phyloP scores from a whole-genome alignment of 192 early-diverging fungal genomes.

The Umbelopsis sp. region DNA sequence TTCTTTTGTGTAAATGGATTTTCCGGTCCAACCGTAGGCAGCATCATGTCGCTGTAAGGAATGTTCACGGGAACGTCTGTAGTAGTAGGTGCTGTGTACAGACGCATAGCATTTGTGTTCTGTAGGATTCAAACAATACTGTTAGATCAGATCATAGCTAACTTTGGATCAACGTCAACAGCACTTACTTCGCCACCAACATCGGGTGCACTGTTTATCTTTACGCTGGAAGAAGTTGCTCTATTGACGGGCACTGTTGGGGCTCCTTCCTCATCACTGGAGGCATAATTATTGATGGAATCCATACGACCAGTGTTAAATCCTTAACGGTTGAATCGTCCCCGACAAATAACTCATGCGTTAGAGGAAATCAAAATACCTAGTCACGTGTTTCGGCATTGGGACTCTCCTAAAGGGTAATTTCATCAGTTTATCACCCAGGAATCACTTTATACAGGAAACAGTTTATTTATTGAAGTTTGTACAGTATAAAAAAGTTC shows the following conservation, averaged over 20 bases:
- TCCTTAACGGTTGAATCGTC: neutral
- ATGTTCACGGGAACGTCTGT: conserved; percentile 57
- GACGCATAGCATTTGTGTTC: conserved; percentile 22
- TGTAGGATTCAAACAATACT: neutral
- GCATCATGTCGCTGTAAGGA: conserved; percentile 57
- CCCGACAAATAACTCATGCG: neutral
- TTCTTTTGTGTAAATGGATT: conserved; percentile 53
- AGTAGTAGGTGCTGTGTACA: conserved; percentile 59
- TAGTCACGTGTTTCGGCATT: conserved; percentile 7
- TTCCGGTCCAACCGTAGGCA: conserved; percentile 51
- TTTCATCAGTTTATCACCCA: too few relatives aligned
- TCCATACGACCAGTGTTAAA: conserved; percentile 25
- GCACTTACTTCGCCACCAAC: conserved; percentile 52
- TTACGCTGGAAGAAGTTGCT: neutral
- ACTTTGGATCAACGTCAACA: neutral
- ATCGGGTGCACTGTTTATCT: conserved; percentile 52
- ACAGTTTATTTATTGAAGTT: too few relatives aligned
- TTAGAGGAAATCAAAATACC: conserved; percentile 9
- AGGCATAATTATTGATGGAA: conserved; percentile 33
- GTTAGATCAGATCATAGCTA: neutral
- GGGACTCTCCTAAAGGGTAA: neutral
- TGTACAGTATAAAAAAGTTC: too few relatives aligned
- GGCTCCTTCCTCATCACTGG: conserved; percentile 37
- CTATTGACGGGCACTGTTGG: neutral
- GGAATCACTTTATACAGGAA: too few relatives aligned